Evolutionary conservation across 78 protist genomes (phyloP).

Genomic region (Ministeria vibrans): DNA sequence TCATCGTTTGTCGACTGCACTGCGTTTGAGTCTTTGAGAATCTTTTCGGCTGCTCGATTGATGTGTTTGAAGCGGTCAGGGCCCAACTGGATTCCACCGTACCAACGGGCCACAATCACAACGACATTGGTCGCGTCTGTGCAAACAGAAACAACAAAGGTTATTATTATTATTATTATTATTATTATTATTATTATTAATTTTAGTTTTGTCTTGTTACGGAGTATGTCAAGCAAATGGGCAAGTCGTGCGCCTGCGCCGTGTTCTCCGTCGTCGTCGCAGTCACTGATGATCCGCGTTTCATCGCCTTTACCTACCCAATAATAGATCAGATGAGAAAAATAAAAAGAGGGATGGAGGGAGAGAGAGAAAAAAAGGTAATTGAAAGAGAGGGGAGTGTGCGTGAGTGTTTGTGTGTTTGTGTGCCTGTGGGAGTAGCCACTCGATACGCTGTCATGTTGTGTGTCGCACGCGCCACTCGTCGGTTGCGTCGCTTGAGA

Average conservation of each 20-base stretch:
- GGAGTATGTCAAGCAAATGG: slow-evolving; percentile 42
- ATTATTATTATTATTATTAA: too few relatives aligned
- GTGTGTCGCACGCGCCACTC: slow-evolving; percentile 38
- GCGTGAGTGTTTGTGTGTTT: background rate
- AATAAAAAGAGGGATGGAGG: too few relatives aligned
- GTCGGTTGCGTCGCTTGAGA: slow-evolving; percentile 6
- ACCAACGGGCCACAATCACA: slow-evolving; percentile 65
- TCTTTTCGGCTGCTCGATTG: too few relatives aligned
- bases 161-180: too few relatives aligned
- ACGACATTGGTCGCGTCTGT: slow-evolving; percentile 11
- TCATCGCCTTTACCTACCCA: background rate
- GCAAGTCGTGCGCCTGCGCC: slow-evolving; percentile 52
- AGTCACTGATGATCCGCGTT: slow-evolving; percentile 15
- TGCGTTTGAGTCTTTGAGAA: too few relatives aligned
- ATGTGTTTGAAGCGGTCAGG: slow-evolving; percentile 66
- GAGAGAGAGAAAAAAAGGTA: background rate
- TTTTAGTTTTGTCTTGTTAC: too few relatives aligned
- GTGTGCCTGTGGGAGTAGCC: background rate
- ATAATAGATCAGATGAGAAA: background rate
- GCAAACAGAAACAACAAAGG: too few relatives aligned
- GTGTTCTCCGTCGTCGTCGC: slow-evolving; percentile 72
- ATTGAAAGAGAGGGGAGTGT: background rate
- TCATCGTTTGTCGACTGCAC: too few relatives aligned
- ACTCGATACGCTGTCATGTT: slow-evolving; percentile 38
- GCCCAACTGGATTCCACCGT: slow-evolving; percentile 65